Base-by-base conservation (phyloP, 805 yeast genomes). In the Pichia heedii region DNA sequence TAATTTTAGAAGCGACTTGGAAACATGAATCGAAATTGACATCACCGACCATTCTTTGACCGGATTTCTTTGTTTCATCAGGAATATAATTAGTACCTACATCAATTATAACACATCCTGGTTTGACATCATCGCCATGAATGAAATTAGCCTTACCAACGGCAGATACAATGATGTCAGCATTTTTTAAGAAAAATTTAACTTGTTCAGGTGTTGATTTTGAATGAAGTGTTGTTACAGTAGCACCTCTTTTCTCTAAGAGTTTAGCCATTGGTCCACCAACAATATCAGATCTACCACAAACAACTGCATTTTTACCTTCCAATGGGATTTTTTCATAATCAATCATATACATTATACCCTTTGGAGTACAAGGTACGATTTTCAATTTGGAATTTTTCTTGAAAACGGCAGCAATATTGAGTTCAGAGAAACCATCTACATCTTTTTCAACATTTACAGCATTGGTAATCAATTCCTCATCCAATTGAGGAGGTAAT, bases 281-380 rank as follows among this genome's bases (percentile, higher is more conserved):
- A 33, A 90, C 98, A 54, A 90, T 90, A 60, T 93, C 97, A 19
- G 95, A 84, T 60, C 97, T 77, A 43, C 98, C 97, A 47, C 93
- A 69, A 20, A 90, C 97, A 46, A 89, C 95, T 18, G 94, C 95
- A 49, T 74, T 74, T 54, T 85, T 77, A 44, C 97, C 97, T n/a
- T 75, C 61, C 45, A 88, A 66, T 27, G 68, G 65, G 22, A 86
- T 76, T 9, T 81, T 78, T 39, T 85, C 75, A 50, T 80, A 73
- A 54, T 82, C 76, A 56, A 90, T 71, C 56, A 90, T 68, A 56
- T 79, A 83, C 70, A 90, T 81, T 55, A 88, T 77, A 46, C 98
- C 98, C 65, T 81, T 79, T 43, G 98, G 98, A 24, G 98, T 90
- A 68, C 97, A 90, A 30, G 98, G 97, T 51, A 81, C 71, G 64